Percentiles rank a stretch among this genome's conserved stretches.
phyloP scores from a whole-genome alignment of 2,329 filamentous ascomycete genomes.

The Aspergillus pseudoviridinutans region DNA sequence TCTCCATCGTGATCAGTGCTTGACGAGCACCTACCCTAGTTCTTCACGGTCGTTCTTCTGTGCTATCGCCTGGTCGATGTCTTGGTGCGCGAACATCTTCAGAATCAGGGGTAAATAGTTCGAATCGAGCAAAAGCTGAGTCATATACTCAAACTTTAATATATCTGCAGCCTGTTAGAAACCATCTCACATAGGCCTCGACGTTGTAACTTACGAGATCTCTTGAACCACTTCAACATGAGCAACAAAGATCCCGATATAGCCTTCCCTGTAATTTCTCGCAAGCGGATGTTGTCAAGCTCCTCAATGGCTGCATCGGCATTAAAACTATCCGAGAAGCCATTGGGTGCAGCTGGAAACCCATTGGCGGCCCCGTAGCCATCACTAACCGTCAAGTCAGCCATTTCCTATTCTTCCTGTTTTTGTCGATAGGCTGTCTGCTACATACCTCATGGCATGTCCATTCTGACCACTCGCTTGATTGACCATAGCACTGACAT shows the following conservation, averaged over 20 bases:
- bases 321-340: conserved; percentile 23
- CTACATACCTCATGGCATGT: conserved; percentile 47
- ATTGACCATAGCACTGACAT: conserved; percentile 80
- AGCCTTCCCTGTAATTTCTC: conserved; percentile 87
- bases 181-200: background rate
- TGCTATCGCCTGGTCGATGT: conserved; percentile 85
- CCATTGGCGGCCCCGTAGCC: conserved; percentile 25
- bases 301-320: conserved; percentile 59
- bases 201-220: conserved; percentile 67
- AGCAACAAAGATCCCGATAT: conserved; percentile 84
- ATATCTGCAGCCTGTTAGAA: conserved; percentile 58
- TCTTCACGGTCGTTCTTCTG: conserved; percentile 79
- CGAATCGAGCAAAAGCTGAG: conserved; percentile 86
- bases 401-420: background rate
- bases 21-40: conserved; percentile 57
- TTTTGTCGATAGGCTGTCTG: conserved; percentile 19
- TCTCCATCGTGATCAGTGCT: too few species aligned
- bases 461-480: conserved; percentile 46
- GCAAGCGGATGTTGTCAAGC: conserved; percentile 71
- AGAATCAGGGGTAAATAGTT: conserved; percentile 91
- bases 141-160: conserved; percentile 92
- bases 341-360: conserved; percentile 12
- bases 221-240: conserved; percentile 93
- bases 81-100: conserved; percentile 91
- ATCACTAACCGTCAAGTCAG: conserved; percentile 15